These are phyloP conservation scores for Eucommia ulmoides DNA, from an alignment of 257 asterid species.

Conservation along the genomic window DNA sequence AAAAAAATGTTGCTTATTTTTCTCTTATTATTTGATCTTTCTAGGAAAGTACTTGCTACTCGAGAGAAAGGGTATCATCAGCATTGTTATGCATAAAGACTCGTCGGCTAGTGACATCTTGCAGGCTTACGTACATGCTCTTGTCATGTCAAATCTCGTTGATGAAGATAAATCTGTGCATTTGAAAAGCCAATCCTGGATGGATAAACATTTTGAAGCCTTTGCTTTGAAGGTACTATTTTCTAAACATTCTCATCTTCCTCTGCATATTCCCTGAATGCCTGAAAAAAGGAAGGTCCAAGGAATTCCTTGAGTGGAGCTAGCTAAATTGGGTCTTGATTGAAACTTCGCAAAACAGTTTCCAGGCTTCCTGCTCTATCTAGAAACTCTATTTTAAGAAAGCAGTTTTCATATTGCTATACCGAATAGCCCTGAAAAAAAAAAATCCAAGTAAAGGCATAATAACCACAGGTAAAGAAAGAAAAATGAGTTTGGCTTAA, in stretches of 20 bases:
- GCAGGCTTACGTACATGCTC: constrained; percentile 70
- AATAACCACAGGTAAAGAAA: too few species aligned
- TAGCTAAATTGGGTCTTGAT: background rate
- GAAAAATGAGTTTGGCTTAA: too few species aligned
- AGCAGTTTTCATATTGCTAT: too few species aligned
- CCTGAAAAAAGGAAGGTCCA: background rate
- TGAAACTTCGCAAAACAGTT: background rate
- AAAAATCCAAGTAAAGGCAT: too few species aligned
- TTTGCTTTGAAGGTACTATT: constrained; percentile 45
- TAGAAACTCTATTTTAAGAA: too few species aligned
- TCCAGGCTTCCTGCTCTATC: too few species aligned
- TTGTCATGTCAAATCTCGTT: constrained; percentile 43
- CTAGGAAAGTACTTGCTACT: constrained; percentile 59
- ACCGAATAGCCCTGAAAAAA: too few species aligned
- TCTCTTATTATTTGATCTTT: constrained; percentile 7
- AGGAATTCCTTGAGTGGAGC: background rate
- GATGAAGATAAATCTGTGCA: constrained; percentile 29
- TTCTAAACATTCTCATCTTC: background rate
- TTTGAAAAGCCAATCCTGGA: constrained; percentile 67
- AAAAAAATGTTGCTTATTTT: constrained; percentile 8
- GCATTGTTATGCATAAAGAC: constrained; percentile 59
- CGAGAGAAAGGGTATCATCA: constrained; percentile 29
- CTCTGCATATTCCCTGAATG: background rate
- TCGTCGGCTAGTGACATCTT: constrained; percentile 61
- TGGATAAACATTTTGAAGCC: constrained; percentile 47